These are phyloP conservation scores for Taiozyma sp. DNA, from an alignment of 1,139 yeast genomes.

Conservation along the genomic window DNA sequence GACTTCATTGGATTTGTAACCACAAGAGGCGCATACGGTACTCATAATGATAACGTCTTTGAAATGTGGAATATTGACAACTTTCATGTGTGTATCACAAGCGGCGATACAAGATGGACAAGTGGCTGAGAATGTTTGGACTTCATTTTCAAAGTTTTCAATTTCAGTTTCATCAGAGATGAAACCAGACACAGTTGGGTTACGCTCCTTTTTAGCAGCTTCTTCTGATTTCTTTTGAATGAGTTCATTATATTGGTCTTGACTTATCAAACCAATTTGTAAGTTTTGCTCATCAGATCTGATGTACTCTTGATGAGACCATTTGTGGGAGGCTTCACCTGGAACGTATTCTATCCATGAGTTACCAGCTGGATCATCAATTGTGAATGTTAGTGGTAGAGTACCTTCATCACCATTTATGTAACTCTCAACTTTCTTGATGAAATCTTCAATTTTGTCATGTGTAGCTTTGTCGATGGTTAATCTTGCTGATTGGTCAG, in stretches of 20 bases:
- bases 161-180: slow-evolving; percentile 70
- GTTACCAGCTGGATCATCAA: slow-evolving; percentile 97
- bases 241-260: slow-evolving; percentile 62
- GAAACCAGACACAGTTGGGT: slow-evolving; percentile 51
- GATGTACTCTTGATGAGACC: slow-evolving; percentile 80
- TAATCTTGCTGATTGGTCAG: slow-evolving; percentile 80
- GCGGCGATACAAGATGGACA: slow-evolving; percentile 84
- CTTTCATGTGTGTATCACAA: slow-evolving; percentile 94
- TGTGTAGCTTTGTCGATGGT: slow-evolving; percentile 66
- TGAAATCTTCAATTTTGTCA: slow-evolving; percentile 67
- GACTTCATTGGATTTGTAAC: slow-evolving; percentile 95
- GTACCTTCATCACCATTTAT: slow-evolving; percentile 60
- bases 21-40: slow-evolving; percentile 88
- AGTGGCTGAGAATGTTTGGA: slow-evolving; percentile 86
- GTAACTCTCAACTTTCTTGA: slow-evolving; percentile 50
- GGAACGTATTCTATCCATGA: slow-evolving; percentile 94
- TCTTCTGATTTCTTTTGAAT: slow-evolving; percentile 29
- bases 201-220: slow-evolving; percentile 35
- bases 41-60: slow-evolving; percentile 97
- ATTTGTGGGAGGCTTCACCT: slow-evolving; percentile 83
- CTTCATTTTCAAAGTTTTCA: slow-evolving; percentile 81
- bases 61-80: slow-evolving; percentile 95
- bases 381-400: slow-evolving; percentile 71
- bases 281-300: slow-evolving; percentile 90
- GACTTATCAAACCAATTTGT: slow-evolving; percentile 77